Percentiles rank a stretch among this genome's conserved stretches.
phyloP scores from a whole-genome alignment of 2,329 filamentous ascomycete genomes.

The Amphichorda felina region DNA sequence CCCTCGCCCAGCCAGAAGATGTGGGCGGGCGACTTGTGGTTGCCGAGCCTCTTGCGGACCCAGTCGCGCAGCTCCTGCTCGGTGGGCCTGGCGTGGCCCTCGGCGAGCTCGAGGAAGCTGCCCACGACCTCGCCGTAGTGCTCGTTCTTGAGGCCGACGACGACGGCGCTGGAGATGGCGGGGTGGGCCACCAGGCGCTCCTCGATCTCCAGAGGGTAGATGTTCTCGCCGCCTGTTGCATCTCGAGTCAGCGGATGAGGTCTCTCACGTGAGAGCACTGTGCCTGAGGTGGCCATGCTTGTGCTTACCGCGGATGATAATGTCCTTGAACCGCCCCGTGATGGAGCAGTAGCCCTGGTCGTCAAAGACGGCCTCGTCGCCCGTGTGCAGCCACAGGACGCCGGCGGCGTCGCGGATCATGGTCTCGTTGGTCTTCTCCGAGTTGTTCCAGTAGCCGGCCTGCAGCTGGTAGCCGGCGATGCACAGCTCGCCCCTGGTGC shows the following conservation, averaged over 20 bases:
- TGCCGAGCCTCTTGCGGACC: slow-evolving; percentile 48
- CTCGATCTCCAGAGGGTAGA: slow-evolving; percentile 65
- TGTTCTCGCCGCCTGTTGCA: slow-evolving; percentile 54
- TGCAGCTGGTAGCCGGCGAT: slow-evolving; percentile 70
- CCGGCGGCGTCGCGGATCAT: slow-evolving; percentile 41
- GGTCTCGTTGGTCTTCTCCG: slow-evolving; percentile 56
- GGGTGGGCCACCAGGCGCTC: slow-evolving; percentile 57
- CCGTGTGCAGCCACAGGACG: slow-evolving; percentile 52
- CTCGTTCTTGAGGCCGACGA: slow-evolving; percentile 57
- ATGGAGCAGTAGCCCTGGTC: slow-evolving; percentile 59
- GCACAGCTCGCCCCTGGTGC: slow-evolving; percentile 60
- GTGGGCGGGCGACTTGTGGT: slow-evolving; percentile 59
- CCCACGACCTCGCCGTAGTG: slow-evolving; percentile 65
- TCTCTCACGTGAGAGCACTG: background rate
- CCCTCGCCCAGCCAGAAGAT: slow-evolving; percentile 65
- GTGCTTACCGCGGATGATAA: slow-evolving; percentile 55
- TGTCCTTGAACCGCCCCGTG: slow-evolving; percentile 68
- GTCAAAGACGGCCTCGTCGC: slow-evolving; percentile 59
- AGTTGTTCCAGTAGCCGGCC: slow-evolving; percentile 56
- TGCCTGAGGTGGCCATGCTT: too few species aligned
- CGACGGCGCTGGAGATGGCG: slow-evolving; percentile 49
- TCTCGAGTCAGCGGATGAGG: slow-evolving; percentile 10
- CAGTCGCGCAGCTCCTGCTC: slow-evolving; percentile 48
- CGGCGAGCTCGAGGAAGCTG: slow-evolving; percentile 42
- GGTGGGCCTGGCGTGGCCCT: slow-evolving; percentile 31